Percentiles rank a stretch among this genome's conserved stretches.
These are phyloP conservation scores for Cucurbita moschata DNA, from an alignment of 306 rosid genomes.

Conservation along the genomic window DNA sequence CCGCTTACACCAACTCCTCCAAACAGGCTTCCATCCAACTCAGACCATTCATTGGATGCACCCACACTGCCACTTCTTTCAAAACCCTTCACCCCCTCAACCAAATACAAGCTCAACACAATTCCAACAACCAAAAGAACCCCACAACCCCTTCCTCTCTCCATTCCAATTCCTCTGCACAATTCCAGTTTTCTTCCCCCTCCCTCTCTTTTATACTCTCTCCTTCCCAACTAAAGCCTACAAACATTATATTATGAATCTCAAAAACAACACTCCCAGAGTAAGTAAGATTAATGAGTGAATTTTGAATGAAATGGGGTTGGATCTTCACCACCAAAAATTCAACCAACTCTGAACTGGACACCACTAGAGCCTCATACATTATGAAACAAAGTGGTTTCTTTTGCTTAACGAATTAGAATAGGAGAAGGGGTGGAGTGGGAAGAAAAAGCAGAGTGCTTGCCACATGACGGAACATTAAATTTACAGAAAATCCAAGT, in stretches of 20 bases:
- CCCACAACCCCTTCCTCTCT: not conserved
- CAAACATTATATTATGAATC: not conserved
- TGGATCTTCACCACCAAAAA: not conserved
- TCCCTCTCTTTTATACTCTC: constrained; percentile 7
- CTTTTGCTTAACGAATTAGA: constrained; percentile 15
- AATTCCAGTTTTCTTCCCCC: not conserved
- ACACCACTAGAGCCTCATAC: not conserved
- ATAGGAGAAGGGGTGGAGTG: not conserved
- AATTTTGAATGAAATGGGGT: not conserved
- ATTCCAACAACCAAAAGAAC: constrained; percentile 7
- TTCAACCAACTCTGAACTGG: not conserved
- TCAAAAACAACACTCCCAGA: not conserved
- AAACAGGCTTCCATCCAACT: not conserved
- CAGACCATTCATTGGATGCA: not conserved
- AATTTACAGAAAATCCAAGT: not conserved
- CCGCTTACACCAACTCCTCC: not conserved
- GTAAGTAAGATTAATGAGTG: not conserved
- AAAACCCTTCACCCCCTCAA: not conserved
- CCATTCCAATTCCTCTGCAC: constrained; percentile 3
- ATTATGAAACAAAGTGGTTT: not conserved
- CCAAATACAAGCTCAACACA: constrained; percentile 10
- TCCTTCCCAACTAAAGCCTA: not conserved
- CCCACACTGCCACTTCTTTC: not conserved
- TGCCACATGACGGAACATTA: constrained; percentile 6
- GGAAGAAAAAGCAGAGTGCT: not conserved